A percentile compares a stretch with the other conserved stretches of the same genome.
Conservation (phyloP, 2,329 filamentous ascomycete genomes). For the Trichoderma brevicompactum region DNA sequence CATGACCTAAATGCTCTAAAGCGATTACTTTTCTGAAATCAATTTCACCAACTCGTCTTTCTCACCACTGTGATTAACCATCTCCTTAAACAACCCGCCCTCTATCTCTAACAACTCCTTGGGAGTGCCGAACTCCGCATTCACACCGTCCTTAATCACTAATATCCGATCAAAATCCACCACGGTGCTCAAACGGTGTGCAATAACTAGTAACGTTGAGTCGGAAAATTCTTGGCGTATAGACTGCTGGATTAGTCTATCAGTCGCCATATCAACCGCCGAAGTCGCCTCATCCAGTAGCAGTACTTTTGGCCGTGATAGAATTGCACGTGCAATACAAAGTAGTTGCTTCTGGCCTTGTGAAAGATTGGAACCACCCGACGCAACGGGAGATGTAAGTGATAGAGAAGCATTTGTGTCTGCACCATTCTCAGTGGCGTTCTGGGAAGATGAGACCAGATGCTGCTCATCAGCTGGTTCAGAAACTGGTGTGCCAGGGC, state of each 20-base stretch:
- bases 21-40: slow-evolving; percentile 4
- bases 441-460: slow-evolving; percentile 51
- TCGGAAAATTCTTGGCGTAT: slow-evolving; percentile 69
- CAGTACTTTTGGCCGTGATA: slow-evolving; percentile 68
- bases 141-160: slow-evolving; percentile 65
- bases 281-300: slow-evolving; percentile 74
- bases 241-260: slow-evolving; percentile 67
- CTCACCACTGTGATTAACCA: slow-evolving; percentile 40
- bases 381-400: slow-evolving; percentile 51
- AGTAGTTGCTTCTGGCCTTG: slow-evolving; percentile 73
- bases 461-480: neutral
- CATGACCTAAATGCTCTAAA: neutral
- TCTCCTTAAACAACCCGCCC: slow-evolving; percentile 55
- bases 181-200: slow-evolving; percentile 70
- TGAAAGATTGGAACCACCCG: slow-evolving; percentile 69
- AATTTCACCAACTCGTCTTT: slow-evolving; percentile 19
- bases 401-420: slow-evolving; percentile 6
- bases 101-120: slow-evolving; percentile 55
- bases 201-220: slow-evolving; percentile 69
- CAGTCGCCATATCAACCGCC: slow-evolving; percentile 71
- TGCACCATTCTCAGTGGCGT: slow-evolving; percentile 40
- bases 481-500: neutral
- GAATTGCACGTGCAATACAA: slow-evolving; percentile 54
- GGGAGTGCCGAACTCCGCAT: slow-evolving; percentile 66
- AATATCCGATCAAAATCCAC: slow-evolving; percentile 71